Conservation (phyloP, 306 rosid species). For the Vigna mungo region DNA sequence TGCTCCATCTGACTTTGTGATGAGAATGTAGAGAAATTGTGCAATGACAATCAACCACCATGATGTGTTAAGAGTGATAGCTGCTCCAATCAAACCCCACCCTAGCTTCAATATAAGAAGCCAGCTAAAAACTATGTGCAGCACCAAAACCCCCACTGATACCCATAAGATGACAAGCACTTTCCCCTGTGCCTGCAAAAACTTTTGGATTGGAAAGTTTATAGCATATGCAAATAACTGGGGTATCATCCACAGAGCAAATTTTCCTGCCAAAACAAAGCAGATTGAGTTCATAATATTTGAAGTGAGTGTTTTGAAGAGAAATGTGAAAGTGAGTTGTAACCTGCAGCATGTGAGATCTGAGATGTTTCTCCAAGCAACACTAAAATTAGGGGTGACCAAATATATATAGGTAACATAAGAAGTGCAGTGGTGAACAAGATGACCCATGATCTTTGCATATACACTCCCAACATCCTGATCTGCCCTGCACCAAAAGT, state of each 20-base stretch:
- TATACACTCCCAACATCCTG: conserved; percentile 78
- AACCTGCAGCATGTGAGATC: conserved; percentile 74
- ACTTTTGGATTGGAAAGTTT: conserved; percentile 77
- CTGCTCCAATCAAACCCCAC: conserved; percentile 76
- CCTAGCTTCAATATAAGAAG: conserved; percentile 60
- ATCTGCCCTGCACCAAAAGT: conserved; percentile 78
- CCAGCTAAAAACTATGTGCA: conserved; percentile 68
- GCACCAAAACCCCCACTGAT: conserved; percentile 53
- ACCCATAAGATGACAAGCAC: conserved; percentile 65
- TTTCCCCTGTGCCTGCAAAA: conserved; percentile 81
- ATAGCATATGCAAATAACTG: conserved; percentile 76
- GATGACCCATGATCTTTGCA: conserved; percentile 91
- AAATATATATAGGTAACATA: conserved; percentile 67
- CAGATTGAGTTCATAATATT: no score
- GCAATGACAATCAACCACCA: conserved; percentile 70
- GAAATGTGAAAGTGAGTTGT: conserved; percentile 15
- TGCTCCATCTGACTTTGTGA: conserved; percentile 81
- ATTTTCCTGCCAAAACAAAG: conserved; percentile 56
- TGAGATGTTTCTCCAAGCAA: conserved; percentile 59
- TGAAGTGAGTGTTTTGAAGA: no score
- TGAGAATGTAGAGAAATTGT: conserved; percentile 61
- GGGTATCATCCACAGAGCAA: conserved; percentile 76
- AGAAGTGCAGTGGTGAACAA: conserved; percentile 54
- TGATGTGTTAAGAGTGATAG: conserved; percentile 66
- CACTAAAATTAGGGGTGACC: conserved; percentile 73